Base-by-base conservation (phyloP, 2,329 filamentous ascomycete species). In the Fusarium brevicatenulatum region DNA sequence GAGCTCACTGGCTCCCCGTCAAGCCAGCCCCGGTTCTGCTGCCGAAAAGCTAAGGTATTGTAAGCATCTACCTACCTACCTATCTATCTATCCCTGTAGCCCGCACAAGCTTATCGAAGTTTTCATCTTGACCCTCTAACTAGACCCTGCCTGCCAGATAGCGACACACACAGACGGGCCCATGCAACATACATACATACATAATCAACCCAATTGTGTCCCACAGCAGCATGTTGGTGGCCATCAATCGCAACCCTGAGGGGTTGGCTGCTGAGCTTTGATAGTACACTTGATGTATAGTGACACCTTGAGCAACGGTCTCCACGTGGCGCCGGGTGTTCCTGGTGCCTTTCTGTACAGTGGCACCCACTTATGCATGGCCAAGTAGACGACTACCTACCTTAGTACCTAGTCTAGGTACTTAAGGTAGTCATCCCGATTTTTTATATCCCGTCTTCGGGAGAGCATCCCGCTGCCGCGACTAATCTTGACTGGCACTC, bases 281-380 rank as follows among this genome's bases (percentile, higher is more conserved):
- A 57, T 43, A 53, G 71, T 67, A 72, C 63, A 53, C 53, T 62
- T 52, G 30, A 72, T 68, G 57, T 67, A 68, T 52, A 75, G 66
- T 66, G 61, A 71, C 69, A 65, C 61, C 55, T 66, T 59, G 61
- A 63, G 53, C 63, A 70, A 74, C 70, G 55, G 60, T 63, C 76
- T 66, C 66, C 75, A 75, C 76, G 74, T 75, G 72, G 74, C 73
- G 65, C 49, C 65, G 67, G 67, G 56, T 69, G 70, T 73, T 66
- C 67, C 59, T 66, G 70, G 69, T 53, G 62, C 40, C 42, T 61
- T 46, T 50, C 49, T 52, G 56, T 75, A 72, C 74, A 65, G 58
- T 67, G 50, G 61, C 56, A 74, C 66, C 71, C 71, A 58, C 66
- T 74, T 72, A 70, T 68, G 69, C 71, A 73, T 46, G 55, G 49